Evolutionary conservation across 164 flowering plant genomes (phyloP), one percentile per base, ranked within the genome.

Genomic region (Saururus chinensis): DNA sequence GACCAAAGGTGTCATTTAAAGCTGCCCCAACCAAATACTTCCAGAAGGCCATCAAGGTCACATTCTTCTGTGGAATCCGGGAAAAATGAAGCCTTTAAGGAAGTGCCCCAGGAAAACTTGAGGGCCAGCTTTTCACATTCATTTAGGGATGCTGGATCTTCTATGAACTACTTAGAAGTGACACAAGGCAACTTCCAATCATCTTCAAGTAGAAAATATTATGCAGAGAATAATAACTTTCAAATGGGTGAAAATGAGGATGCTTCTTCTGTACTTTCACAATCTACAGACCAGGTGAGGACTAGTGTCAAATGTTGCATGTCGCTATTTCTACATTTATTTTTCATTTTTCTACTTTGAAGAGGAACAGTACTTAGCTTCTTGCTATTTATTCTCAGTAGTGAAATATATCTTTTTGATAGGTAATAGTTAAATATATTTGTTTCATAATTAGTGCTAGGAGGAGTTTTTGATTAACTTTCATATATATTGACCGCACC

Each of bases 221-320:
- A 17, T 45, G 17, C 14, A 45, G 1, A 12, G 49, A 45, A 45
- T 45, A 4, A 2, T 12, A 1, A 45, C 14, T 45, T 17, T 8
- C 49, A 45, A 45, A 17, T 13, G 11, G 7, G 2, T 45, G 49
- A 45, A 12, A 13, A 45, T 45, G 49, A 63, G 51, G 71, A 56
- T 21, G 48, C 70, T 24, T 19, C 67, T 56, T 64, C 19, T 19
- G 21, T 17, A 12, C 61, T 45, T 19, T 42, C 20, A 19, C 67
- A 24, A 41, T 57, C 53, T 23, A 48, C 24, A 9, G 67, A 67
- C 19, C 77, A 75, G 84, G 88, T 82, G 53, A 66, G 12, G 49
- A 45, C 14, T 45, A 45, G 11, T 45, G 49, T 45, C 49, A 30
- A 30, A 13, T 26, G 12, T 60, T 41, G 19, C 25, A n/a, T 40